Evolutionary conservation across 352 stramenopile genomes (phyloP).

Genomic region (Globisporangium solare): DNA sequence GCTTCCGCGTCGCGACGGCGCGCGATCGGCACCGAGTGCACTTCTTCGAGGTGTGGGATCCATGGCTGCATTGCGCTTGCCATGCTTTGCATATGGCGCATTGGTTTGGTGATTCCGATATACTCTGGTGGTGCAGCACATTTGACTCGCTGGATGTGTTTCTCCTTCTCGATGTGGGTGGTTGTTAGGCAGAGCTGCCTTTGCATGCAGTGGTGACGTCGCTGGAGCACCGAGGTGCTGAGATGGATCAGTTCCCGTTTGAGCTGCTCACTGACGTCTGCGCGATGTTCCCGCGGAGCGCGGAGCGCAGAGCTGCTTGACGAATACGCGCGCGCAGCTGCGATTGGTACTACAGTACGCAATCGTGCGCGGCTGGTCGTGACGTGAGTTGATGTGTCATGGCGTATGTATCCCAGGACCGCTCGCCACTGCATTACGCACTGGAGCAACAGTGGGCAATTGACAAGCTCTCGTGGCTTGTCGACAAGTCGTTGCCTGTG

Average conservation of each 20-base stretch:
- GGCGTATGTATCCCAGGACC: conserved; percentile 11
- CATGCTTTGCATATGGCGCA: not conserved
- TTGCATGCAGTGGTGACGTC: conserved; percentile 33
- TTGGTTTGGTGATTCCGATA: too few species aligned
- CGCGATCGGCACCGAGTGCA: conserved; percentile 31
- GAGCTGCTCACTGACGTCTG: conserved; percentile 29
- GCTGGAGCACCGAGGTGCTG: conserved; percentile 13
- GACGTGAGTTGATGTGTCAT: not conserved
- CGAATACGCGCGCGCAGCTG: conserved; percentile 19
- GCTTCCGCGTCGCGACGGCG: conserved; percentile 17
- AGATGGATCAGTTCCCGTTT: conserved; percentile 18
- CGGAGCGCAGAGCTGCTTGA: conserved; percentile 20
- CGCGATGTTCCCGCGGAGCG: conserved; percentile 19
- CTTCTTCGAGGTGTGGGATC: conserved; percentile 48
- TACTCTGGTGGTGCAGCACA: too few species aligned
- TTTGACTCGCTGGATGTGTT: not conserved
- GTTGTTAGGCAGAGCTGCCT: conserved; percentile 30
- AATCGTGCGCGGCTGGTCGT: too few species aligned
- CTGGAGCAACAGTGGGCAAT: conserved; percentile 33
- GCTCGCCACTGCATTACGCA: conserved; percentile 35
- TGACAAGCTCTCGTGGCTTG: conserved; percentile 52
- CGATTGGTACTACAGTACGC: too few species aligned
- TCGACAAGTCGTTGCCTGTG: conserved; percentile 27
- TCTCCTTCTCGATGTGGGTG: too few species aligned
- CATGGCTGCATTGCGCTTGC: not conserved